phyloP scores from a whole-genome alignment of 2,329 filamentous ascomycete species.

The Albifimbria verrucaria region DNA sequence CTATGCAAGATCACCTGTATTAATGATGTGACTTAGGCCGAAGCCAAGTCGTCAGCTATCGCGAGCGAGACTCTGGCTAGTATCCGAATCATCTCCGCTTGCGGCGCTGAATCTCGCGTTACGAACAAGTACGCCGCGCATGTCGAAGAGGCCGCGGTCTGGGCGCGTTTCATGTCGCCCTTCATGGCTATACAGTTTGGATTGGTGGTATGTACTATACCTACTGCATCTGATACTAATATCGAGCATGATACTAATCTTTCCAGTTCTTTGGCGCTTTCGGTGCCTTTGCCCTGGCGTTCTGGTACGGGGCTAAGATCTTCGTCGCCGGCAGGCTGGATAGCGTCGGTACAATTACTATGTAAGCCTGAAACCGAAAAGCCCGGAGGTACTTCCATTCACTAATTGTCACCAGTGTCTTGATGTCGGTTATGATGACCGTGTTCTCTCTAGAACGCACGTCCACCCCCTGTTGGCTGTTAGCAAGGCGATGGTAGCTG shows the following conservation, averaged over 20 bases:
- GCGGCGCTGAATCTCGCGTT: constrained; percentile 56
- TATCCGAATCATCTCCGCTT: constrained; percentile 61
- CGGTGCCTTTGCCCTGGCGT: constrained; percentile 52
- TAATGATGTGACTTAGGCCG: constrained; percentile 30
- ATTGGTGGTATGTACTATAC: constrained; percentile 33
- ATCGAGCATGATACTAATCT: constrained; percentile 10
- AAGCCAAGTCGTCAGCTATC: constrained; percentile 55
- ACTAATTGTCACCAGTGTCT: constrained; percentile 29
- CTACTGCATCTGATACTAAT: background rate
- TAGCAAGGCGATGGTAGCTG: constrained; percentile 54
- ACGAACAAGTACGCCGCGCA: constrained; percentile 50
- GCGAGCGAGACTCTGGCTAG: constrained; percentile 59
- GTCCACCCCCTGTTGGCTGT: constrained; percentile 55
- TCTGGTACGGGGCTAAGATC: constrained; percentile 60
- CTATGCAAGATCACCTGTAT: too few relatives aligned
- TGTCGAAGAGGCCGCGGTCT: constrained; percentile 50
- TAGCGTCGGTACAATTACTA: constrained; percentile 50
- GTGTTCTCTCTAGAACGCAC: constrained; percentile 55
- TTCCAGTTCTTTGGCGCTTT: constrained; percentile 51
- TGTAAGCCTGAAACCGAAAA: constrained; percentile 34
- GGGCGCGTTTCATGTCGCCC: constrained; percentile 47
- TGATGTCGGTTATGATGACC: constrained; percentile 58
- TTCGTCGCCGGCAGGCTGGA: constrained; percentile 43
- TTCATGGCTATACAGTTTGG: constrained; percentile 51
- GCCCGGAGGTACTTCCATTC: constrained; percentile 1